These are phyloP conservation scores for Lodderomyces theae DNA, from an alignment of 1,139 yeast species.

Conservation along the genomic window DNA sequence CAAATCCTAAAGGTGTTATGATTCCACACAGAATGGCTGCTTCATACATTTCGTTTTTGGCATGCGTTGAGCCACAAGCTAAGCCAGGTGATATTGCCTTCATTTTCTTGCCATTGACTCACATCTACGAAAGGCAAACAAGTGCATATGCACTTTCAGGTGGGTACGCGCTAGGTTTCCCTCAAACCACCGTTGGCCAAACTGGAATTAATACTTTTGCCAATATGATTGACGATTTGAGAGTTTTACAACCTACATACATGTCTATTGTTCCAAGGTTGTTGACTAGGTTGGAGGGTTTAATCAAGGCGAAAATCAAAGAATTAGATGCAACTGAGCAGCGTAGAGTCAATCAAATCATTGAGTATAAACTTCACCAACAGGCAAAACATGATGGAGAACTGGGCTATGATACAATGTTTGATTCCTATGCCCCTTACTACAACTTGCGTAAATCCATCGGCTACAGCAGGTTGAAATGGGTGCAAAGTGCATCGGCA, in stretches of 20 bases:
- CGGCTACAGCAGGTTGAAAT: constrained; percentile 28
- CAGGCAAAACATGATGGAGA: constrained; percentile 26
- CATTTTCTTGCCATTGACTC: constrained; percentile 36
- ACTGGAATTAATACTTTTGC: constrained; percentile 15
- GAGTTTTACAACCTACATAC: constrained; percentile 30
- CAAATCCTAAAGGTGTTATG: constrained; percentile 63
- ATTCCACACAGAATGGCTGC: constrained; percentile 50
- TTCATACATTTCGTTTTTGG: constrained; percentile 38
- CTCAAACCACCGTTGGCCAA: constrained; percentile 26
- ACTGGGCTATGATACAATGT: constrained; percentile 21
- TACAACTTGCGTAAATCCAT: constrained; percentile 24
- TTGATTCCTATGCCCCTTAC: constrained; percentile 26
- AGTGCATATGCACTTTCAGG: constrained; percentile 28
- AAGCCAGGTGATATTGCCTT: constrained; percentile 18
- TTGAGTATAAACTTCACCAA: constrained; percentile 25
- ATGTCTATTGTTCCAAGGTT: constrained; percentile 35
- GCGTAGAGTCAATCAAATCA: constrained; percentile 17
- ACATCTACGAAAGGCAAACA: constrained; percentile 35
- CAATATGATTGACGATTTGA: constrained; percentile 27
- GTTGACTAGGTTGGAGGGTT: constrained; percentile 35
- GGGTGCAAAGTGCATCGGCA: constrained; percentile 35
- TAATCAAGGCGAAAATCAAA: constrained; percentile 34
- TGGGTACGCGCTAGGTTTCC: constrained; percentile 44
- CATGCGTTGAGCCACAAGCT: constrained; percentile 16
- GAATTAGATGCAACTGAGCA: constrained; percentile 18